Evolutionary conservation across 1,284 basidiomycete species (phyloP), one percentile per base, ranked within the genome.

Genomic region (Trichosporon faecale): DNA sequence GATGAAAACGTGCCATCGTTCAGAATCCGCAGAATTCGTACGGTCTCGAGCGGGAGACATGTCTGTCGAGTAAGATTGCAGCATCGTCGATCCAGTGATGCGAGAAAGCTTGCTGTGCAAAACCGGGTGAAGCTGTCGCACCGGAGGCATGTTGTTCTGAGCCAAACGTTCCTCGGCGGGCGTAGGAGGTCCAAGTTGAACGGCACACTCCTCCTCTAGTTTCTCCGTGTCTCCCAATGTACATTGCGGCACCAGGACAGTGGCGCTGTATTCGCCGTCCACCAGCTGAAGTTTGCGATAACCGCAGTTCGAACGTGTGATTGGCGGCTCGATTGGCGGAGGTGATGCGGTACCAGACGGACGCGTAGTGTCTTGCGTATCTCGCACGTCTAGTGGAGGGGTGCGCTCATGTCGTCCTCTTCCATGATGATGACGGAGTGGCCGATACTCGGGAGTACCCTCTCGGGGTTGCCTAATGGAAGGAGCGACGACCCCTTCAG

Each of bases 71-170:
- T 61, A 61, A 9, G 57, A 14, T 16, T 61, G 57, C 16, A 61
- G 57, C 57, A 61, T 31, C 21, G 57, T 31, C 7, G 57, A 16
- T 8, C 57, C 57, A 3, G 57, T 61, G 9, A 61, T 61, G 16
- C 57, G 57, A 61, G 57, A 61, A 5, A 61, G 57, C 29, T 61
- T 61, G 29, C 29, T 31, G 18, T 61, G 57, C 57, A 61, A 18
- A 11, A 18, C 57, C 7, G 57, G 57, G 8, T 61, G 57, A 8
- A 61, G 57, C 11, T 61, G 57, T 9, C 57, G 14, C 18, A 61
- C 57, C 16, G 57, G 27, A 11, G 57, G 57, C 57, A 61, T 61
- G 27, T 8, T 31, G 31, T 33, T 61, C 12, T 61, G 57, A 1
- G 57, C 57, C 27, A 31, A 31, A 18, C 57, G 57, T 31, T 61